Evolutionary conservation across 78 protist species (phyloP).

Genomic region (Salpingoeca rosetta): DNA sequence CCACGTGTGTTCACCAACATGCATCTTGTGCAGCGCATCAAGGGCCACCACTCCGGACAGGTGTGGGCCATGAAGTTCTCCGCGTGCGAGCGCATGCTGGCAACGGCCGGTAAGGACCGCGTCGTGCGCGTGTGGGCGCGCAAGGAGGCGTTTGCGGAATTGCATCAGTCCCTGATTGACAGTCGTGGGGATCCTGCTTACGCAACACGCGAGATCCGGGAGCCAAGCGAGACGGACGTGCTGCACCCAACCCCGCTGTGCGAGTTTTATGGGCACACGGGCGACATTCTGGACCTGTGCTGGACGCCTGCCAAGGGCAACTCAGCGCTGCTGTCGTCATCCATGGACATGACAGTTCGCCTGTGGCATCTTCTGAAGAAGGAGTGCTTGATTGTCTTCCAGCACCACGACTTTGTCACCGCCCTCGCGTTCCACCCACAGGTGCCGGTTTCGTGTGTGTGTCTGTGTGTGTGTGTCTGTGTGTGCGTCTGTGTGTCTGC

Average conservation of each 20-base stretch:
- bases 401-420: constrained; percentile 53
- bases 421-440: constrained; percentile 48
- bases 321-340: constrained; percentile 25
- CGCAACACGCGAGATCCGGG: background rate
- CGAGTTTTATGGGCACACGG: constrained; percentile 32
- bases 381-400: constrained; percentile 25
- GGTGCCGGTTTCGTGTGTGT: constrained; percentile 5
- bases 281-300: constrained; percentile 35
- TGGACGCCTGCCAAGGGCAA: constrained; percentile 25
- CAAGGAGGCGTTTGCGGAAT: background rate
- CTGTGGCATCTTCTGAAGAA: constrained; percentile 30
- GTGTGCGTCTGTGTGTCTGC: no score
- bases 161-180: background rate
- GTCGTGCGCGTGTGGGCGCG: constrained; percentile 32
- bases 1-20: background rate
- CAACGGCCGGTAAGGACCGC: constrained; percentile 43
- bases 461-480: no score
- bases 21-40: background rate
- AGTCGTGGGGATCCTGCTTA: background rate
- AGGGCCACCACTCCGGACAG: constrained; percentile 15
- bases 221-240: background rate
- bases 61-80: constrained; percentile 40
- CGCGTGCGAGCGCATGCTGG: constrained; percentile 17
- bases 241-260: constrained; percentile 3
- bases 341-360: constrained; percentile 54